phyloP scores from a whole-genome alignment of 306 rosid genomes.

The Prunus kanzakura region DNA sequence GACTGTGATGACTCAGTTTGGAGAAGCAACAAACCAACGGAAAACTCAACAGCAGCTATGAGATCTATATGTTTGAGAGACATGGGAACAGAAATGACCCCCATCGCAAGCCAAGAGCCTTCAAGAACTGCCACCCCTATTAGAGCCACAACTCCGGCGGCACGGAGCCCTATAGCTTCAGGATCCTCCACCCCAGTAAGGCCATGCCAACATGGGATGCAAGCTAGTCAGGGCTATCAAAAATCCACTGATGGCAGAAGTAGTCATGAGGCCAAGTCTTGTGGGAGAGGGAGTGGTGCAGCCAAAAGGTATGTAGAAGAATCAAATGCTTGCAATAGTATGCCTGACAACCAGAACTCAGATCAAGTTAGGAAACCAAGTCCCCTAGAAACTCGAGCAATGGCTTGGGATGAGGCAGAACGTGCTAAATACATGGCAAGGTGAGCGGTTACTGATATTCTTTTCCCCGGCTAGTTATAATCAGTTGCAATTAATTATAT shows the following conservation, averaged over 20 bases:
- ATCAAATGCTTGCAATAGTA: constrained; percentile 36
- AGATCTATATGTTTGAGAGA: constrained; percentile 85
- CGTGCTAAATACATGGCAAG: constrained; percentile 88
- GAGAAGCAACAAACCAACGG: constrained; percentile 51
- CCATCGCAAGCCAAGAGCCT: constrained; percentile 88
- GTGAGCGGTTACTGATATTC: constrained; percentile 26
- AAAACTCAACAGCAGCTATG: constrained; percentile 28
- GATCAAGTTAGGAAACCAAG: constrained; percentile 43
- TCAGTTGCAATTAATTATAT: background rate
- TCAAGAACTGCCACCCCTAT: constrained; percentile 90
- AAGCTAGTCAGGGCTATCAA: constrained; percentile 32
- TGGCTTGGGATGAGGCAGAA: constrained; percentile 99
- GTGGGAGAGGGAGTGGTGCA: constrained; percentile 26
- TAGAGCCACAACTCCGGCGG: constrained; percentile 71
- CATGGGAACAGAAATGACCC: constrained; percentile 99
- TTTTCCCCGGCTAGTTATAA: background rate
- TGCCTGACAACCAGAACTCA: constrained; percentile 35
- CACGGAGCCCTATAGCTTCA: constrained; percentile 68
- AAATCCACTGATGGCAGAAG: constrained; percentile 23
- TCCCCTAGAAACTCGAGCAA: constrained; percentile 74
- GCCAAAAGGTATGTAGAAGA: constrained; percentile 41
- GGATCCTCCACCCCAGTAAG: constrained; percentile 73
- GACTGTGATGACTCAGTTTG: constrained; percentile 72
- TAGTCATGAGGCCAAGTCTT: constrained; percentile 20
- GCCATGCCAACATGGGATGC: constrained; percentile 44